Conservation (phyloP, 2,329 filamentous ascomycete genomes). For the Fusarium sp. region DNA sequence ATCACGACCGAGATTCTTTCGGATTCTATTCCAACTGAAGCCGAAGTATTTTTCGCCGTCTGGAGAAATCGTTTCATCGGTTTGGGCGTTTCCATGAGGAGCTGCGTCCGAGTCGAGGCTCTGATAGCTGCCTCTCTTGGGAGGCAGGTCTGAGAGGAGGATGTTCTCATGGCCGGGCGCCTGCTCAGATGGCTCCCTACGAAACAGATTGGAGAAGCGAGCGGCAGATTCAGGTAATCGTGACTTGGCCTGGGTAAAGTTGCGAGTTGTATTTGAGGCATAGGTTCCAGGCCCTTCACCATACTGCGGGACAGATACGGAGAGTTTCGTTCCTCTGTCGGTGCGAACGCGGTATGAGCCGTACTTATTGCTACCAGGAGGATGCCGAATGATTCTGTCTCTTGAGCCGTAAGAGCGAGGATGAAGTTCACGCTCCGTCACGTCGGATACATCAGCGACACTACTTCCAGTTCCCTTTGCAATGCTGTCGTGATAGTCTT, state of each 20-base stretch:
- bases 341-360: conserved; percentile 35
- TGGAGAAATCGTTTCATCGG: neutral
- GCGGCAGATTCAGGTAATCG: conserved; percentile 40
- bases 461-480: conserved; percentile 54
- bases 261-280: conserved; percentile 39
- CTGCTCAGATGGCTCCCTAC: conserved; percentile 19
- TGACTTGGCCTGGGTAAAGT: conserved; percentile 30
- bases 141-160: conserved; percentile 38
- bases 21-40: conserved; percentile 44
- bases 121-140: conserved; percentile 44
- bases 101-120: conserved; percentile 46
- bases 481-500: conserved; percentile 38
- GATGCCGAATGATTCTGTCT: conserved; percentile 45
- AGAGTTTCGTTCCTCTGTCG: conserved; percentile 35
- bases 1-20: conserved; percentile 37
- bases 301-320: conserved; percentile 39
- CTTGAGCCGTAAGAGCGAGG: conserved; percentile 37
- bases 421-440: conserved; percentile 25
- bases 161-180: conserved; percentile 12
- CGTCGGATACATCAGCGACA: conserved; percentile 58
- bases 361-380: conserved; percentile 8
- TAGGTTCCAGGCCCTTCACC: conserved; percentile 11
- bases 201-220: conserved; percentile 44
- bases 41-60: conserved; percentile 26
- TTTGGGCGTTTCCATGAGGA: neutral